Conservation (phyloP, 495 filamentous ascomycete species). For the Daldinia childiae region DNA sequence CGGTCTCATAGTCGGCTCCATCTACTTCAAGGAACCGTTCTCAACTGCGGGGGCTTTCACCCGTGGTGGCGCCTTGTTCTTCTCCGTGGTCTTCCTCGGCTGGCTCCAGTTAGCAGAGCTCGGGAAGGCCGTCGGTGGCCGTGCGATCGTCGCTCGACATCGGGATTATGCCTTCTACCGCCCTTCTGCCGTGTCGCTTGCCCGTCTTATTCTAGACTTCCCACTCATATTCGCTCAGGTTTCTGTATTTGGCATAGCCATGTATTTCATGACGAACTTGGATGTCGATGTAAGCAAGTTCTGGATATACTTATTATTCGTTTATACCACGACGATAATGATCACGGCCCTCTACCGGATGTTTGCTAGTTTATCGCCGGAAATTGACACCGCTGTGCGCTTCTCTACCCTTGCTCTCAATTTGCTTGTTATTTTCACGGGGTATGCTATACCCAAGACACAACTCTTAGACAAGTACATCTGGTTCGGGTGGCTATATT, state of each 20-base stretch:
- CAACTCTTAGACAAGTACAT: conserved; percentile 54
- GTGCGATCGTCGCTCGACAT: conserved; percentile 41
- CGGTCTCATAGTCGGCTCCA: conserved; percentile 75
- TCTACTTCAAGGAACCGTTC: conserved; percentile 73
- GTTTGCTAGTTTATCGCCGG: conserved; percentile 76
- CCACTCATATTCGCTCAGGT: conserved; percentile 72
- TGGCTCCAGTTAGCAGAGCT: conserved; percentile 79
- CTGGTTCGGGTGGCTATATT: conserved; percentile 69
- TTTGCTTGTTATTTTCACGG: conserved; percentile 65
- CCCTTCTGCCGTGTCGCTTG: conserved; percentile 75
- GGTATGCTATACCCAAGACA: conserved; percentile 59
- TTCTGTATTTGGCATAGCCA: conserved; percentile 68
- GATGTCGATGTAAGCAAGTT: conserved; percentile 74
- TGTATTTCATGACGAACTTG: conserved; percentile 75
- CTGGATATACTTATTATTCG: conserved; percentile 76
- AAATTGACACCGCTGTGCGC: conserved; percentile 76
- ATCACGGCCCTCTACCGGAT: conserved; percentile 78
- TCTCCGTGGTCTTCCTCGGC: conserved; percentile 76
- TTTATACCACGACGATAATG: conserved; percentile 73
- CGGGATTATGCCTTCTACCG: conserved; percentile 79
- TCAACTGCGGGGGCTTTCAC: conserved; percentile 74
- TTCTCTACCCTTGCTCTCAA: conserved; percentile 76
- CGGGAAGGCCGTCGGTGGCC: conserved; percentile 64
- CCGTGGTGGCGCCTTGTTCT: conserved; percentile 75
- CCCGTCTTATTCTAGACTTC: conserved; percentile 73